These are phyloP conservation scores for Rhodotorula babjevae DNA, from an alignment of 768 basidiomycete species.

Conservation along the genomic window DNA sequence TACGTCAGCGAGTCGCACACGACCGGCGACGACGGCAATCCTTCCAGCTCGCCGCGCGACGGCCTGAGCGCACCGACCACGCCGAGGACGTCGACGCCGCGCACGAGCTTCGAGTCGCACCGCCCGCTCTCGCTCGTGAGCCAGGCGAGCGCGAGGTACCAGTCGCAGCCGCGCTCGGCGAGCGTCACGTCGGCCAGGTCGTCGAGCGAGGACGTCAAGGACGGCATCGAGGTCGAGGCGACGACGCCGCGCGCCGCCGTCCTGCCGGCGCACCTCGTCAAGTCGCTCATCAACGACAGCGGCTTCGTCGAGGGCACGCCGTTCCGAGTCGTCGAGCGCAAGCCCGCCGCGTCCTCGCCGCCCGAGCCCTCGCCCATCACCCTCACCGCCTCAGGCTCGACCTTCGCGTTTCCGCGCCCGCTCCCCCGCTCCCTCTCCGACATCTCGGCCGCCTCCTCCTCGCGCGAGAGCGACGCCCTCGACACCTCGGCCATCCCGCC, in stretches of 20 bases:
- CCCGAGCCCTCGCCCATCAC: not conserved
- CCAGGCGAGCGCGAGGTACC: not conserved
- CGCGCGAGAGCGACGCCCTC: not conserved
- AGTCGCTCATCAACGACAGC: not conserved
- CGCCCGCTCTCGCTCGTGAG: slow-evolving; percentile 4
- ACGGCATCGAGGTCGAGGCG: not conserved
- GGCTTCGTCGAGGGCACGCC: not conserved
- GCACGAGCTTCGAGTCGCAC: not conserved
- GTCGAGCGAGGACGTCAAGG: not conserved
- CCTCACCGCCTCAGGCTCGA: not conserved
- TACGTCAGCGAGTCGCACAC: not conserved
- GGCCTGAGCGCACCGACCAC: not conserved
- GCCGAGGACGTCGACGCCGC: slow-evolving; percentile 12
- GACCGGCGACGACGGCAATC: not conserved
- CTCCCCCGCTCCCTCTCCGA: not conserved
- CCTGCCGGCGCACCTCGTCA: not conserved
- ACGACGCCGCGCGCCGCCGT: not conserved
- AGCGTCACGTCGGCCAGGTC: not conserved
- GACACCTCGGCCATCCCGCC: too few species aligned
- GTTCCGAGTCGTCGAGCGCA: not conserved
- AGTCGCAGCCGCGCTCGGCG: not conserved
- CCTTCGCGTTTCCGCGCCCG: slow-evolving; percentile 1
- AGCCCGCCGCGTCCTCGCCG: not conserved
- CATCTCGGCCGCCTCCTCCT: not conserved
- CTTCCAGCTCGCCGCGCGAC: not conserved